phyloP scores from a whole-genome alignment of 371 early-diverging fungal genomes.

The Vairimorpha necatrix region DNA sequence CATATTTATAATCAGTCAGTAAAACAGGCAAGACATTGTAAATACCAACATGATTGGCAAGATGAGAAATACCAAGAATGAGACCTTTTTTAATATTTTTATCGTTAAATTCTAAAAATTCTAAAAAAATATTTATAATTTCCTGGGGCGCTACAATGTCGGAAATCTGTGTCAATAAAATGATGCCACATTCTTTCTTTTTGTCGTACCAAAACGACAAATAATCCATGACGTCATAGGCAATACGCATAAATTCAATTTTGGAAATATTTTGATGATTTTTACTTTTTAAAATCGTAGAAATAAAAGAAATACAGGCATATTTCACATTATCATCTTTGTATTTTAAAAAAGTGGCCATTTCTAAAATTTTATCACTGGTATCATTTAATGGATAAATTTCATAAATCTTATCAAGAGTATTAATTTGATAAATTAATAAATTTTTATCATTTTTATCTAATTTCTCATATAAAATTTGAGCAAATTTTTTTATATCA shows the following conservation, averaged over 20 bases:
- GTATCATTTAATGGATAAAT: not conserved
- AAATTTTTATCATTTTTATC: not conserved
- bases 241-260: conserved; percentile 96
- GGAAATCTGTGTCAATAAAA: conserved; percentile 92
- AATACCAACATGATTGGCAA: conserved; percentile 63
- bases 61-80: conserved; percentile 86
- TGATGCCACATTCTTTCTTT: conserved; percentile 83
- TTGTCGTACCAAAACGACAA: conserved; percentile 86
- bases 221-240: conserved; percentile 86
- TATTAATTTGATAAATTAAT: not conserved
- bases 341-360: not conserved
- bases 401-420: not conserved
- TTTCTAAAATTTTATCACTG: not conserved
- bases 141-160: conserved; percentile 97
- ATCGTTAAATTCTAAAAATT: conserved; percentile 91
- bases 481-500: not conserved
- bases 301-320: not conserved
- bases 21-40: conserved; percentile 86
- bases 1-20: conserved; percentile 94
- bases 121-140: conserved; percentile 84
- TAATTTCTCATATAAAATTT: not conserved
- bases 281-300: not conserved
- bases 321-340: not conserved
- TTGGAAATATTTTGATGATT: not conserved
- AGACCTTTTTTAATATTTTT: conserved; percentile 94